Base-by-base conservation (phyloP, 257 asterid species). In the Solanum appendiculatum region DNA sequence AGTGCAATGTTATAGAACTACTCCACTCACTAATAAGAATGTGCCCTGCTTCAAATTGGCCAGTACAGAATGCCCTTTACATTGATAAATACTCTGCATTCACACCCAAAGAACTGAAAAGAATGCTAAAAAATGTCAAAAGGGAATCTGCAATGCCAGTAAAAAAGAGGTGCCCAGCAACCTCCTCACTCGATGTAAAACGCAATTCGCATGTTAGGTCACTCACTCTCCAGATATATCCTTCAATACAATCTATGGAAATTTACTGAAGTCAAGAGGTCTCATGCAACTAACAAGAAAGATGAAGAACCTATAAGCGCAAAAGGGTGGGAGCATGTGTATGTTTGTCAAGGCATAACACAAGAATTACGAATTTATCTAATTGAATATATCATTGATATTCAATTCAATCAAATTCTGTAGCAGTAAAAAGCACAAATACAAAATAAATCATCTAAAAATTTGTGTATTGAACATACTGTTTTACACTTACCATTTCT, bases 401-500 rank as follows among this genome's bases (percentile, higher is more conserved):
- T 25, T 42, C 84, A 78, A 25, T n/a, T 78, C 63, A 78, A 78
- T 78, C 63, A 78, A 78, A 78, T 44, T 7, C 54, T 25, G 84
- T 42, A 15, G 56, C 39, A 42, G 63, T 15, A 42, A 4, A 34
- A 25, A 15, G 15, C 20, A 77, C 34, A 77, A 7, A 77, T 40
- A 25, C 84, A 40, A 77, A 77, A n/a, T 85, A 81, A 85, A 86
- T 74, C 87, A 84, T 69, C 84, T 86, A 29, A 86, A 86, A 87
- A 86, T 1, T 9, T 42, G 63, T 85, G 87, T 83, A 91, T 86
- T 85, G 89, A 86, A 86, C 63, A 86, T 89, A 91, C 72, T 80
- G 85, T 86, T 89, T 90, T 85, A 91, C 75, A 83, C 70, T 87
- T 82, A 85, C 75, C 91, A 83, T 87, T 48, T 88, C 34, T 85